A percentile compares a stretch with the other conserved stretches of the same genome.
phyloP scores from a whole-genome alignment of 2,329 filamentous ascomycete species.

The Fusarium beomiforme region DNA sequence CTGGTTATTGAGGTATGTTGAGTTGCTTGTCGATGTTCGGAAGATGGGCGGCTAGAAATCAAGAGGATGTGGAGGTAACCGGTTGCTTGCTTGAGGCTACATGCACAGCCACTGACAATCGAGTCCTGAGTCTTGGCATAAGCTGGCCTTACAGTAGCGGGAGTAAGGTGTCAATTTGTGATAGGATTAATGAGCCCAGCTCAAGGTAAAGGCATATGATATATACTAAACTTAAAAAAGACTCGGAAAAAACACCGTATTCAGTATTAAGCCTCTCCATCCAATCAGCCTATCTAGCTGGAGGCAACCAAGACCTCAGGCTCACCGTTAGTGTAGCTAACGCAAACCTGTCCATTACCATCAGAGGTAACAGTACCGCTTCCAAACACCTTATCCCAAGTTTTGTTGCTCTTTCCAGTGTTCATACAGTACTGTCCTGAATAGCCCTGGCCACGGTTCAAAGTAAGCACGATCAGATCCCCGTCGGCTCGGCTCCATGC shows the following conservation, averaged over 20 bases:
- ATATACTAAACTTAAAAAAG: not conserved
- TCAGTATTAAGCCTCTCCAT: not conserved
- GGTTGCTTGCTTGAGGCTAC: too few species aligned
- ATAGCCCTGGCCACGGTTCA: conserved; percentile 12
- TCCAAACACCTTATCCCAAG: conserved; percentile 27
- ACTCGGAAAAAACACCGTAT: not conserved
- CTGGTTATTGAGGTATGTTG: too few species aligned
- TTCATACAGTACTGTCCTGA: conserved; percentile 23
- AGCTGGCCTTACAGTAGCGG: too few species aligned
- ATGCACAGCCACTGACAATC: too few species aligned
- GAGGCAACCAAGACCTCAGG: conserved; percentile 29
- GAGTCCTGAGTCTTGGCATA: too few species aligned
- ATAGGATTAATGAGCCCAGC: too few species aligned
- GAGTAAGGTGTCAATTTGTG: too few species aligned
- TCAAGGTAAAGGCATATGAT: not conserved
- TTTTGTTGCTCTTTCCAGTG: conserved; percentile 22
- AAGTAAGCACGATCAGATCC: conserved; percentile 20
- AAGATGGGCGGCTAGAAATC: too few species aligned
- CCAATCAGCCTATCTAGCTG: not conserved
- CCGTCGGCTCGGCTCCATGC: conserved; percentile 29
- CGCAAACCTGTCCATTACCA: conserved; percentile 4
- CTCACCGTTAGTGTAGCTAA: conserved; percentile 21
- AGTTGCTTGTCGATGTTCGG: too few species aligned
- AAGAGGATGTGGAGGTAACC: too few species aligned
- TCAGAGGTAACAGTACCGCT: conserved; percentile 7